Conservation (phyloP, 78 protist genomes). For the Dictyostelium brefeldianum region DNA sequence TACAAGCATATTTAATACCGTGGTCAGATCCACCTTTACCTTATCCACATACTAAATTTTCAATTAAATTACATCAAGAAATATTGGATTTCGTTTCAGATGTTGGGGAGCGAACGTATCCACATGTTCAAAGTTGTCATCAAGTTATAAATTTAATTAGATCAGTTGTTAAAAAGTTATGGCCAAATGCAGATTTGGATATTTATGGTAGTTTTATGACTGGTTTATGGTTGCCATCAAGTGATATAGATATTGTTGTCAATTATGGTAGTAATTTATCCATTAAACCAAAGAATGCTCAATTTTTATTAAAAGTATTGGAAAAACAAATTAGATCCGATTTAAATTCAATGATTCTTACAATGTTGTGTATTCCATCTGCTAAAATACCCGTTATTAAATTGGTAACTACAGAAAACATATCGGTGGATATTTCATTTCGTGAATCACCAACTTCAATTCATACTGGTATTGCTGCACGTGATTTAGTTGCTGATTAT, state of each 20-base stretch:
- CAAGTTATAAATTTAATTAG: conserved; percentile 43
- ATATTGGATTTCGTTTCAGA: conserved; percentile 73
- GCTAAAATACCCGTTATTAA: conserved; percentile 75
- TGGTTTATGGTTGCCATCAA: conserved; percentile 67
- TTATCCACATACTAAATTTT: conserved; percentile 68
- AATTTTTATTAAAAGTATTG: conserved; percentile 60
- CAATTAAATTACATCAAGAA: conserved; percentile 70
- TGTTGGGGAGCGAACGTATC: conserved; percentile 77
- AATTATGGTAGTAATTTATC: conserved; percentile 69
- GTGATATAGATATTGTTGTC: conserved; percentile 75
- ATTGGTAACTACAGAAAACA: conserved; percentile 67
- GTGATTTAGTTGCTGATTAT: conserved; percentile 59
- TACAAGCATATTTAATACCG: conserved; percentile 59
- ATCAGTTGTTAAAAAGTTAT: conserved; percentile 51
- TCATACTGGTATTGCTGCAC: conserved; percentile 75
- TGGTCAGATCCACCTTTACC: conserved; percentile 79
- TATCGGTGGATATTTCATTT: conserved; percentile 65
- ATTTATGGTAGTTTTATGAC: conserved; percentile 65
- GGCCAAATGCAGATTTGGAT: conserved; percentile 77
- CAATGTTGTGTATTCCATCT: conserved; percentile 73
- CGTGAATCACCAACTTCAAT: conserved; percentile 66
- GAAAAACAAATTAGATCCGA: conserved; percentile 69
- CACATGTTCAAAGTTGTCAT: conserved; percentile 77
- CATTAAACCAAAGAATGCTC: conserved; percentile 74
- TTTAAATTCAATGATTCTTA: conserved; percentile 37